A percentile compares a stretch with the other conserved stretches of the same genome.
These are phyloP conservation scores for Fomes fomentarius DNA, from an alignment of 1,284 basidiomycete genomes.

Conservation along the genomic window DNA sequence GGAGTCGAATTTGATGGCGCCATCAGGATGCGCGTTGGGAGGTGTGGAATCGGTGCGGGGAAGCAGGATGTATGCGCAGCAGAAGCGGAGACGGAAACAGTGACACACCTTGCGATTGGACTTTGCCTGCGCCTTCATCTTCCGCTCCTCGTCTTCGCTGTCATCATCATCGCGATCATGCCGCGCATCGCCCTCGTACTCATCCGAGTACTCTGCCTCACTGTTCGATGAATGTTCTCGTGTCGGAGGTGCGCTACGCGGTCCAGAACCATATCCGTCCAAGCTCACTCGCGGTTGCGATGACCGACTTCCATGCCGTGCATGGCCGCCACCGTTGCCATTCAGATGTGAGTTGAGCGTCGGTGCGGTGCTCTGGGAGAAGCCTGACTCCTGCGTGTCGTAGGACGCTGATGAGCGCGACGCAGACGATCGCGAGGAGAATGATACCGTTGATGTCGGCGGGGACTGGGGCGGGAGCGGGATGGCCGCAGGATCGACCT, in stretches of 20 bases:
- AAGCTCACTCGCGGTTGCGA: slow-evolving; percentile 24
- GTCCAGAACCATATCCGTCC: slow-evolving; percentile 25
- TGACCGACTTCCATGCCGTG: slow-evolving; percentile 16
- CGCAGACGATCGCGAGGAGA: slow-evolving; percentile 68
- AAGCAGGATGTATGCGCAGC: slow-evolving; percentile 1
- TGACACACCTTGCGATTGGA: slow-evolving; percentile 76
- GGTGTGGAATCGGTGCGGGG: background rate
- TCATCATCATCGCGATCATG: slow-evolving; percentile 27
- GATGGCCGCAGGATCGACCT: slow-evolving; percentile 55
- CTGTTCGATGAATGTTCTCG: slow-evolving; percentile 23
- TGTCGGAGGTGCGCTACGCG: slow-evolving; percentile 20
- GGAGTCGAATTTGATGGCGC: slow-evolving; percentile 1
- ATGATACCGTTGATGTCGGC: slow-evolving; percentile 67
- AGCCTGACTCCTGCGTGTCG: slow-evolving; percentile 37
- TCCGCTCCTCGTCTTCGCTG: slow-evolving; percentile 44
- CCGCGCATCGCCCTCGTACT: slow-evolving; percentile 29
- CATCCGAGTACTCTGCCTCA: slow-evolving; percentile 26
- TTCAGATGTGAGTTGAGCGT: slow-evolving; percentile 34
- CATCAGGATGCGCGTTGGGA: background rate
- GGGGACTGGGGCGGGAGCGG: slow-evolving; percentile 70
- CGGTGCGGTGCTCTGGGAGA: slow-evolving; percentile 39
- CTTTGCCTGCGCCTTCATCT: slow-evolving; percentile 70
- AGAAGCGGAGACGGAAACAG: too few species aligned
- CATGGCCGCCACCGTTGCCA: slow-evolving; percentile 21
- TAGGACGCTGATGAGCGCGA: slow-evolving; percentile 53